Evolutionary conservation across 1,139 yeast species (phyloP).

Genomic region (Ashbya aceris): DNA sequence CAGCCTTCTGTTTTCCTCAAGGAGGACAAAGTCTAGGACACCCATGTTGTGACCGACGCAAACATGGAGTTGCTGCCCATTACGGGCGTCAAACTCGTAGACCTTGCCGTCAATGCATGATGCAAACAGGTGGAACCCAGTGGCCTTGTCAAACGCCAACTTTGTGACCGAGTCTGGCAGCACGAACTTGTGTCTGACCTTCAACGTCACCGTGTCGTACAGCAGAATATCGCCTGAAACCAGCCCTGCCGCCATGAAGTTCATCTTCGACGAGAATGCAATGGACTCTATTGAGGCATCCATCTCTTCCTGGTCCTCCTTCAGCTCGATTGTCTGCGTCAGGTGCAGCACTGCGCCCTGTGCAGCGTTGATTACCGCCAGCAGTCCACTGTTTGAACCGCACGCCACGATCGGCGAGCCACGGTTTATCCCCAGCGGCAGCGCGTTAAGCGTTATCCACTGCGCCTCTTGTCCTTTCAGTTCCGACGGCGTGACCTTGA

Average conservation of each 20-base stretch:
- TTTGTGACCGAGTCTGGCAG: constrained; percentile 80
- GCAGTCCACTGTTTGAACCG: constrained; percentile 82
- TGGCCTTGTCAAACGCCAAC: constrained; percentile 50
- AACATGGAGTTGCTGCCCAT: constrained; percentile 69
- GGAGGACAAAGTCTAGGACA: constrained; percentile 66
- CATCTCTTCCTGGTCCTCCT: constrained; percentile 53
- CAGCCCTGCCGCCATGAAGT: constrained; percentile 73
- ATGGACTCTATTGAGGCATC: constrained; percentile 83
- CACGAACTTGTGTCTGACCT: constrained; percentile 60
- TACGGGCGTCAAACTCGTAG: constrained; percentile 82
- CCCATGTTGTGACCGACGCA: constrained; percentile 95
- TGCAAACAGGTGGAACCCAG: constrained; percentile 51
- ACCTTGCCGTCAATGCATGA: constrained; percentile 79
- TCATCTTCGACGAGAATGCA: constrained; percentile 62
- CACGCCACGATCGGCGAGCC: constrained; percentile 36
- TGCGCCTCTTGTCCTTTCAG: constrained; percentile 70
- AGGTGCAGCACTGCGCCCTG: constrained; percentile 61
- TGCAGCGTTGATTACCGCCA: constrained; percentile 65
- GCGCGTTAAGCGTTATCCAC: constrained; percentile 65
- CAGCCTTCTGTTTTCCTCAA: constrained; percentile 56
- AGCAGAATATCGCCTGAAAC: constrained; percentile 80
- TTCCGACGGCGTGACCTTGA: constrained; percentile 56
- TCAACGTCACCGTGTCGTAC: constrained; percentile 82
- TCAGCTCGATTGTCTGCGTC: constrained; percentile 51
- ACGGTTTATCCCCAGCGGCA: constrained; percentile 42